Evolutionary conservation across 106 monocot species (phyloP).

Genomic region (Cymbidium sinense): DNA sequence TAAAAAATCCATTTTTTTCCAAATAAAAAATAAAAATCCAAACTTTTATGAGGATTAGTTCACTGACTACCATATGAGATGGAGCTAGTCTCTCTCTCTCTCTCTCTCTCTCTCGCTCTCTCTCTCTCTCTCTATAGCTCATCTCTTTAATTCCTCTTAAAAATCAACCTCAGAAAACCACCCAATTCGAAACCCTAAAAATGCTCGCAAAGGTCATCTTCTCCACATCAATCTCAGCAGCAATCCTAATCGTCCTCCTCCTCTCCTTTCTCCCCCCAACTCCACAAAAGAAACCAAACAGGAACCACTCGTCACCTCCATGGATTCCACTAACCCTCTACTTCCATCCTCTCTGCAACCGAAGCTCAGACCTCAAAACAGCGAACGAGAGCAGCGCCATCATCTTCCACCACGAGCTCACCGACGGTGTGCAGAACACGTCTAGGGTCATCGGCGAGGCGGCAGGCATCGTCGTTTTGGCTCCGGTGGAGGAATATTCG

Average conservation of each 20-base stretch:
- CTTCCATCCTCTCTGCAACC: background rate
- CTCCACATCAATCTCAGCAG: background rate
- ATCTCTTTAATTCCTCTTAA: background rate
- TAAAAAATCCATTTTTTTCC: too few relatives aligned
- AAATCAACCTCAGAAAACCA: background rate
- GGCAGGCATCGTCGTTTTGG: constrained; percentile 34
- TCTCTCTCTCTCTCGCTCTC: too few relatives aligned
- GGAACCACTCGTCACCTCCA: background rate
- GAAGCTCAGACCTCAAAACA: background rate
- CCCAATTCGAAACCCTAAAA: background rate
- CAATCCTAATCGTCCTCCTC: background rate
- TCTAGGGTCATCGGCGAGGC: constrained; percentile 38
- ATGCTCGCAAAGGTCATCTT: constrained; percentile 1
- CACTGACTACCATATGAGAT: background rate
- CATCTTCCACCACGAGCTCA: constrained; percentile 48
- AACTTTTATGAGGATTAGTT: background rate
- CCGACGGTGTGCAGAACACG: constrained; percentile 23
- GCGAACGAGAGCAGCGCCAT: constrained; percentile 6
- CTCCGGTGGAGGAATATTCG: constrained; percentile 8
- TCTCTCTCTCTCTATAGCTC: too few relatives aligned
- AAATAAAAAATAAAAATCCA: too few relatives aligned
- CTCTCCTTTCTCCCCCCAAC: background rate
- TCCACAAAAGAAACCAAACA: background rate
- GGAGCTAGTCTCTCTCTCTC: too few relatives aligned
- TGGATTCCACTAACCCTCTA: background rate